phyloP scores from a whole-genome alignment of 2,329 filamentous ascomycete species.

The Aureobasidium sp. region DNA sequence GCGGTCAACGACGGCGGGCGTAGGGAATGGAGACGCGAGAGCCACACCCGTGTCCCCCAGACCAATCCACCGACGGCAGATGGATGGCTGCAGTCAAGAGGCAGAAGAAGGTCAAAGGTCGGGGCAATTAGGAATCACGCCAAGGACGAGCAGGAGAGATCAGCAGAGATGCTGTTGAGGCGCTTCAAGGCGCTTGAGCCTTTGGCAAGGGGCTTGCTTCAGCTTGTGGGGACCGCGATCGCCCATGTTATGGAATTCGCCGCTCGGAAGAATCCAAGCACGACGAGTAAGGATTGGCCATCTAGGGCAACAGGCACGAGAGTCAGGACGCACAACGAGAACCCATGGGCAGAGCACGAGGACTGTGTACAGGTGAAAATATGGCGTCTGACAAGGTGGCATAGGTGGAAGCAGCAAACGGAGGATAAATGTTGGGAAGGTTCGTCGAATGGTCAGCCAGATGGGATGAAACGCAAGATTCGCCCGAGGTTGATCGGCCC shows the following conservation, averaged over 20 bases:
- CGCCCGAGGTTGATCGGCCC: neutral
- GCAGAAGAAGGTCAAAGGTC: neutral
- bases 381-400: neutral
- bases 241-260: slow-evolving; percentile 5
- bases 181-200: slow-evolving; percentile 4
- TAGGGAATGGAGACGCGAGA: slow-evolving; percentile 1
- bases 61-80: neutral
- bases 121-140: slow-evolving; percentile 13
- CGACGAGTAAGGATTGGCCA: neutral
- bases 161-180: slow-evolving; percentile 10
- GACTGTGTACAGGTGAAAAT: neutral
- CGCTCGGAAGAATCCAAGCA: neutral
- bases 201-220: neutral
- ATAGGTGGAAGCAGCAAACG: neutral
- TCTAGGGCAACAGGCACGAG: neutral
- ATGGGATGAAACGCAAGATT: slow-evolving; percentile 6
- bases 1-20: neutral
- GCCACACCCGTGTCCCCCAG: neutral
- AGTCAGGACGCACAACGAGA: neutral
- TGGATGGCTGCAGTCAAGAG: neutral
- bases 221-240: slow-evolving; percentile 6
- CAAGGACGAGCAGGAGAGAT: slow-evolving; percentile 7
- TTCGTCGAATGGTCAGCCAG: neutral
- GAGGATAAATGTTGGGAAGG: slow-evolving; percentile 2
- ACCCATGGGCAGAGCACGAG: neutral